Percentiles rank a stretch among this genome's conserved stretches.
These are phyloP conservation scores for Biscogniauxia sp. DNA, from an alignment of 2,329 filamentous ascomycete species.

Conservation along the genomic window DNA sequence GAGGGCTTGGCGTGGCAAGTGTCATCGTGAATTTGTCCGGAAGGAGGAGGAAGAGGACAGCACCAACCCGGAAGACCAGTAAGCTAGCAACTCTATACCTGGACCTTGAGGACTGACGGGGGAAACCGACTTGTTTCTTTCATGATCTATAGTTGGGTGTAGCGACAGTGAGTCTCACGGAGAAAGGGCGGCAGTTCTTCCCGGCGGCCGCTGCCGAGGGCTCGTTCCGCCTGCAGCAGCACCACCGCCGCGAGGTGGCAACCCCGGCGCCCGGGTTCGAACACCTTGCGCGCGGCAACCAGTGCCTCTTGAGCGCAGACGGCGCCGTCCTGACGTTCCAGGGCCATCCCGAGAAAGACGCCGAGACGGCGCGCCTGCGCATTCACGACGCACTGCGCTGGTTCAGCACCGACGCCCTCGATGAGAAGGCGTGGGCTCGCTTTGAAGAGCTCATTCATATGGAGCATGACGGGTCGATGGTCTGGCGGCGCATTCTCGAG, in stretches of 20 bases:
- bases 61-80: too few species aligned
- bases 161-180: conserved; percentile 36
- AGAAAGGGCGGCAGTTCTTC: conserved; percentile 38
- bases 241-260: conserved; percentile 41
- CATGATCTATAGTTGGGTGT: conserved; percentile 32
- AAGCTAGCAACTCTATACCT: too few species aligned
- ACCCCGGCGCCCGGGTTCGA: conserved; percentile 33
- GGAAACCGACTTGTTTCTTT: not conserved
- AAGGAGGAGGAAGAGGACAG: conserved; percentile 3
- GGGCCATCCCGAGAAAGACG: conserved; percentile 44
- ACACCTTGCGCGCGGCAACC: conserved; percentile 35
- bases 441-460: conserved; percentile 29
- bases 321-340: conserved; percentile 44
- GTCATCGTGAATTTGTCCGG: not conserved
- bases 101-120: conserved; percentile 1
- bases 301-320: conserved; percentile 38
- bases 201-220: conserved; percentile 19
- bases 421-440: conserved; percentile 29
- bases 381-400: conserved; percentile 36
- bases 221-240: conserved; percentile 37
- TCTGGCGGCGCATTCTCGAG: conserved; percentile 32
- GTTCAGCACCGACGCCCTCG: conserved; percentile 35
- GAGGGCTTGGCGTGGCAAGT: too few species aligned
- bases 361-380: conserved; percentile 37
- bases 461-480: conserved; percentile 36